Evolutionary conservation across 371 early-diverging fungal genomes (phyloP).

Genomic region (Parasitella parasitica): DNA sequence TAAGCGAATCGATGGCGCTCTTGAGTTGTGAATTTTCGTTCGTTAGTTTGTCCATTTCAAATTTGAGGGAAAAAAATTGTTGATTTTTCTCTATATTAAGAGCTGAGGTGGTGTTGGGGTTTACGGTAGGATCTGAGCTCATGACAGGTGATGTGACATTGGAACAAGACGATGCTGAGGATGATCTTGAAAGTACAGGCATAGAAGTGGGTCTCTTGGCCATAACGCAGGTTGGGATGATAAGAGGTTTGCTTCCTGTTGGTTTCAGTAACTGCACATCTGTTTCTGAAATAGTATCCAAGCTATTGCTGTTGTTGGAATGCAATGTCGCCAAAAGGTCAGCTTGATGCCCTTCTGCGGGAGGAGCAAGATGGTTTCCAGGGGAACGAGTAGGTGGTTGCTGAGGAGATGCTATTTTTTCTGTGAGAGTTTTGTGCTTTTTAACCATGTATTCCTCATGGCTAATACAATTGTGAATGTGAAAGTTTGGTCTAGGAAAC

Average conservation of each 20-base stretch:
- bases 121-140: too few relatives aligned
- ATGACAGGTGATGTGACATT: background rate
- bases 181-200: background rate
- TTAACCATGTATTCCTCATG: background rate
- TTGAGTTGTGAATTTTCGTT: background rate
- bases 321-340: background rate
- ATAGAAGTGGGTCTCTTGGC: background rate
- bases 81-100: background rate
- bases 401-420: background rate
- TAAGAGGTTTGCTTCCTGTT: background rate
- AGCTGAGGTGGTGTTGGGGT: too few relatives aligned
- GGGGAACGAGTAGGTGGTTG: background rate
- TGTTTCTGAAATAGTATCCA: background rate
- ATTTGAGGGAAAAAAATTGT: background rate
- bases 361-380: too few relatives aligned
- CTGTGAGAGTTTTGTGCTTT: background rate
- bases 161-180: background rate
- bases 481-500: slow-evolving; percentile 13
- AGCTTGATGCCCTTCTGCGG: background rate
- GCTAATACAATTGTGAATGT: slow-evolving; percentile 1
- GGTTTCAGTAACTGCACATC: background rate
- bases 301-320: background rate
- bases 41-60: background rate
- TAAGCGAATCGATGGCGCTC: background rate
- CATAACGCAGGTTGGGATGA: background rate